Evolutionary conservation across 345 rosid genomes (phyloP).

Genomic region (Conringia planisiliqua): DNA sequence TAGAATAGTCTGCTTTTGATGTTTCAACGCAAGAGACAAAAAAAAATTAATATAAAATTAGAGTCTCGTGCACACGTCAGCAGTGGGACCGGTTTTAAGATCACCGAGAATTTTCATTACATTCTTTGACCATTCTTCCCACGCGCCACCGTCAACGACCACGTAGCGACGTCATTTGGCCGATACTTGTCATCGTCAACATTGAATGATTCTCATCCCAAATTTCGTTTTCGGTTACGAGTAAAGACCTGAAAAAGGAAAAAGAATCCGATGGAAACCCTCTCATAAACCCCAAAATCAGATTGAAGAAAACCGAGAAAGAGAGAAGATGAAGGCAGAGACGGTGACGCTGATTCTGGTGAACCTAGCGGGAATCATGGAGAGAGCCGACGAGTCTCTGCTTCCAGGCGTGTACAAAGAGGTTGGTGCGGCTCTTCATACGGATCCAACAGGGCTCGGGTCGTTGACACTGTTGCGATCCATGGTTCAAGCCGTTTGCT

Average conservation of each 20-base stretch:
- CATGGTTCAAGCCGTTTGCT: constrained; percentile 52
- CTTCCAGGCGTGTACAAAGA: constrained; percentile 90
- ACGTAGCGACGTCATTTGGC: neutral
- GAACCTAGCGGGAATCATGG: constrained; percentile 85
- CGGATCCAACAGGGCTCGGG: constrained; percentile 81
- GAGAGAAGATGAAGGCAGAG: constrained; percentile 51
- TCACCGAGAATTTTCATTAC: neutral
- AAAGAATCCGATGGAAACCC: neutral
- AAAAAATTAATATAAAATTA: neutral
- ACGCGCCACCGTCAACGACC: constrained; percentile 31
- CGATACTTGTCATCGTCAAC: constrained; percentile 7
- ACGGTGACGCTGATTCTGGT: constrained; percentile 66
- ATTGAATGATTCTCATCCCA: neutral
- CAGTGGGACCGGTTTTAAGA: neutral
- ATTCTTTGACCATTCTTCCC: constrained; percentile 19
- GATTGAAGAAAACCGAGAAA: neutral
- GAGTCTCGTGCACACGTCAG: neutral
- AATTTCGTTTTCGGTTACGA: neutral
- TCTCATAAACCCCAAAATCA: neutral
- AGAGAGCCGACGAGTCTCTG: constrained; percentile 86
- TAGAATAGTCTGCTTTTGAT: neutral
- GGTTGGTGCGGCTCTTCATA: constrained; percentile 79
- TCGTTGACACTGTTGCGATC: constrained; percentile 68
- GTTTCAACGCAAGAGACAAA: neutral
- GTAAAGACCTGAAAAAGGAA: neutral